A percentile compares a stretch with the other conserved stretches of the same genome.
phyloP scores from a whole-genome alignment of 1,139 yeast species.

The Kodamaea plutei region DNA sequence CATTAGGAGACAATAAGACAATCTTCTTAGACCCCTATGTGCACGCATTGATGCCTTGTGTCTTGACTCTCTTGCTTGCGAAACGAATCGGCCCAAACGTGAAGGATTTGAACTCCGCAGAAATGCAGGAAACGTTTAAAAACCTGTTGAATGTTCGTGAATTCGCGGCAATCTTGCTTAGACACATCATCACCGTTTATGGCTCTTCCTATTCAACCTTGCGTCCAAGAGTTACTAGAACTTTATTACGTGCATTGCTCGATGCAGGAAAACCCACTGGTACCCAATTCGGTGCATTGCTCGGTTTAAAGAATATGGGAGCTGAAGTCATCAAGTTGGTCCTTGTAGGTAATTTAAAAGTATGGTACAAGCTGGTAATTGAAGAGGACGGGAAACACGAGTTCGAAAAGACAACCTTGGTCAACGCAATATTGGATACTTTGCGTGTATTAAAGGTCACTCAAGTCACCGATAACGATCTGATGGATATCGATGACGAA shows the following conservation, averaged over 20 bases:
- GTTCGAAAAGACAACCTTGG: constrained; percentile 43
- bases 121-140: constrained; percentile 28
- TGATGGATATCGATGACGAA: constrained; percentile 24
- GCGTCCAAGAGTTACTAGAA: constrained; percentile 91
- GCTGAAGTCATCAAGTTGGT: constrained; percentile 83
- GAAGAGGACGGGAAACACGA: constrained; percentile 35
- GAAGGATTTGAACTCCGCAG: constrained; percentile 25
- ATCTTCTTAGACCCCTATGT: constrained; percentile 93
- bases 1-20: constrained; percentile 78
- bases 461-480: constrained; percentile 22
- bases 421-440: constrained; percentile 52
- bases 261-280: constrained; percentile 77
- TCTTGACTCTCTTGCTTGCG: constrained; percentile 82
- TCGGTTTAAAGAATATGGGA: constrained; percentile 81
- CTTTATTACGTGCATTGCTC: constrained; percentile 83
- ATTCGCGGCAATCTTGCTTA: constrained; percentile 79
- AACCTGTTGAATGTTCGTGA: constrained; percentile 69
- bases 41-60: constrained; percentile 94
- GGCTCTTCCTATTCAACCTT: constrained; percentile 87
- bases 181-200: constrained; percentile 70
- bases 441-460: constrained; percentile 43
- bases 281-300: constrained; percentile 87
- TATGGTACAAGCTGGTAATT: constrained; percentile 66
- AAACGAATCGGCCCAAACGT: constrained; percentile 72
- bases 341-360: constrained; percentile 75